Percentiles rank a stretch among this genome's conserved stretches.
These are phyloP conservation scores for Neocucurbitaria cava DNA, from an alignment of 2,329 filamentous ascomycete species.

Conservation along the genomic window DNA sequence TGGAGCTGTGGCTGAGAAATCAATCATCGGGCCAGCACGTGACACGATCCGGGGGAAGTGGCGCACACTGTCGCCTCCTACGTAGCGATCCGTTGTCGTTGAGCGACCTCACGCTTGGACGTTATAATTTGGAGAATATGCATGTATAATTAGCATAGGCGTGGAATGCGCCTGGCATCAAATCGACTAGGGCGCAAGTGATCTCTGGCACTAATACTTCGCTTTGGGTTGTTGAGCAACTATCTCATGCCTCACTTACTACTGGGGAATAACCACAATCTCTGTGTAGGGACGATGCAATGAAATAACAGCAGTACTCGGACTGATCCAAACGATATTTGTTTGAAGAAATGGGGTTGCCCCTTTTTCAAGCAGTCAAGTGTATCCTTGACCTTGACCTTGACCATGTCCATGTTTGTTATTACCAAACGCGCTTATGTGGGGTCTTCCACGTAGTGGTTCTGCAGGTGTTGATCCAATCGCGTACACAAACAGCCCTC, in stretches of 20 bases:
- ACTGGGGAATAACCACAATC: not conserved
- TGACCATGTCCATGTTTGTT: too few species aligned
- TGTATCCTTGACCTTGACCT: not conserved
- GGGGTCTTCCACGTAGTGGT: constrained; percentile 4
- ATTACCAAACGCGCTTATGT: constrained; percentile 1
- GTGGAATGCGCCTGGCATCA: not conserved
- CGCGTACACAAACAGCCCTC: constrained; percentile 22
- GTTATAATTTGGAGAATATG: not conserved
- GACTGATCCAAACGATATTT: not conserved
- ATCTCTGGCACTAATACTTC: not conserved
- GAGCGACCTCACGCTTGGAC: not conserved
- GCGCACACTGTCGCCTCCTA: constrained; percentile 1
- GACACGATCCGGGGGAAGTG: constrained; percentile 17
- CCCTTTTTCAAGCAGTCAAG: not conserved
- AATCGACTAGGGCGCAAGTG: not conserved
- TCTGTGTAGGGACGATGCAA: not conserved
- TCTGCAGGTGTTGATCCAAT: constrained; percentile 17
- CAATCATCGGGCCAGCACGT: constrained; percentile 10
- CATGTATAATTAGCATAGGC: not conserved
- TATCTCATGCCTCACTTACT: not conserved
- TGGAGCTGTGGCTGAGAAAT: constrained; percentile 35
- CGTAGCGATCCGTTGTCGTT: not conserved
- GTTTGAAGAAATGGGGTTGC: not conserved
- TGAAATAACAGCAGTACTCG: too few species aligned
- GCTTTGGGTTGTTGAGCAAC: not conserved